Percentiles rank a stretch among this genome's conserved stretches.
Conservation (phyloP, 495 filamentous ascomycete genomes). For the Ascobolus immersus region DNA sequence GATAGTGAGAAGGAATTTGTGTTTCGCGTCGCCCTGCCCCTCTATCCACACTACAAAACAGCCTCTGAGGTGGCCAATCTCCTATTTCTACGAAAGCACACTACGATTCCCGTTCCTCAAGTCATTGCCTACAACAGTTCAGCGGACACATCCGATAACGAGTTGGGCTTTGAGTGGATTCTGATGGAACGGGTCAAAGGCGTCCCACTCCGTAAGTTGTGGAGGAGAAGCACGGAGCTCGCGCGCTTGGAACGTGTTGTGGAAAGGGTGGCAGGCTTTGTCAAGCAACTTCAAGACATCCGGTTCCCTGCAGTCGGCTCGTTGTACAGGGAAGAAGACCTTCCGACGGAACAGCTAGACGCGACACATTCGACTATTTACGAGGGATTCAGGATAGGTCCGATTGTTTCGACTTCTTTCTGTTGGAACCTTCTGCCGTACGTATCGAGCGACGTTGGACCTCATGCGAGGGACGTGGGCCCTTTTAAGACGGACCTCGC, state of each 20-base stretch:
- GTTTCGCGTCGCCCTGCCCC: slow-evolving; percentile 27
- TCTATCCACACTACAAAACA: slow-evolving; percentile 26
- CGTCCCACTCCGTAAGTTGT: slow-evolving; percentile 18
- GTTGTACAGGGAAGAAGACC: slow-evolving; percentile 12
- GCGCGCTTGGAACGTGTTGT: slow-evolving; percentile 18
- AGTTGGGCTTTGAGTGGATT: slow-evolving; percentile 34
- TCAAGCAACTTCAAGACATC: slow-evolving; percentile 10
- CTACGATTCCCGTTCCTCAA: slow-evolving; percentile 27
- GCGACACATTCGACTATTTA: too few species aligned
- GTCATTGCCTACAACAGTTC: slow-evolving; percentile 25
- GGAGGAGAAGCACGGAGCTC: too few species aligned
- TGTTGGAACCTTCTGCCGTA: slow-evolving; percentile 17
- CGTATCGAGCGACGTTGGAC: too few species aligned
- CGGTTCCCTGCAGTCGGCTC: slow-evolving; percentile 19
- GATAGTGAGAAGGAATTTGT: slow-evolving; percentile 11
- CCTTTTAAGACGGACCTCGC: slow-evolving; percentile 14
- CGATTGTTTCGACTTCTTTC: slow-evolving; percentile 17
- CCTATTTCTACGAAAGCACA: slow-evolving; percentile 20
- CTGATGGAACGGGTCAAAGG: slow-evolving; percentile 28
- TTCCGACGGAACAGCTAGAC: background rate
- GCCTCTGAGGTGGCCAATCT: slow-evolving; percentile 32
- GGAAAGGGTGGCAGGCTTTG: slow-evolving; percentile 19
- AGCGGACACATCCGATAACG: slow-evolving; percentile 19
- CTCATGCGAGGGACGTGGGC: slow-evolving; percentile 7
- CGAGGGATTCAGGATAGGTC: slow-evolving; percentile 8